These are phyloP conservation scores for Polytrichum formosum DNA, from an alignment of 225 moss, liverwort and hornwort species.

Conservation along the genomic window DNA sequence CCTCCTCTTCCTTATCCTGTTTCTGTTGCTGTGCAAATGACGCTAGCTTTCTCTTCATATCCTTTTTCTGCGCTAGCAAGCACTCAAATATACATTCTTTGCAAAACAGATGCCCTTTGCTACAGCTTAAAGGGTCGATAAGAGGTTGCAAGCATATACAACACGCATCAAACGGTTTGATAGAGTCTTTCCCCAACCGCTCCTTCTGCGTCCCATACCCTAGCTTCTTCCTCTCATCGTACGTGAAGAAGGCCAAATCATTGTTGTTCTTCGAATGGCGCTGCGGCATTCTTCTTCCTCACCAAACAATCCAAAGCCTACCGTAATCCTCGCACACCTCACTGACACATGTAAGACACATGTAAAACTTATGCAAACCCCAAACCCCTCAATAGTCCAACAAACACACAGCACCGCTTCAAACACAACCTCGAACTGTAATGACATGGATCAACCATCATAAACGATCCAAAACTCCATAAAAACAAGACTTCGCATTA, in stretches of 20 bases:
- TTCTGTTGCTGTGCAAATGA: constrained; percentile 59
- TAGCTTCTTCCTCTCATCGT: constrained; percentile 89
- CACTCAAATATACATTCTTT: constrained; percentile 96
- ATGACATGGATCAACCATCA: too few relatives aligned
- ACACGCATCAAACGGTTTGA: constrained; percentile 85
- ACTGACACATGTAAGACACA: too few relatives aligned
- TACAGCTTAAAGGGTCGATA: constrained; percentile 86
- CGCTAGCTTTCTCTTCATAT: constrained; percentile 62
- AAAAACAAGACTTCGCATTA: too few relatives aligned
- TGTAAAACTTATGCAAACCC: too few relatives aligned
- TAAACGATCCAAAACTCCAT: too few relatives aligned
- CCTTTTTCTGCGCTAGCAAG: constrained; percentile 92
- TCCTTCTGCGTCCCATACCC: constrained; percentile 94
- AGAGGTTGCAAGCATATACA: constrained; percentile 84
- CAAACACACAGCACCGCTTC: too few relatives aligned
- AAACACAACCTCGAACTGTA: too few relatives aligned
- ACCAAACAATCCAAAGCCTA: too few relatives aligned
- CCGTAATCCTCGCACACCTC: too few relatives aligned
- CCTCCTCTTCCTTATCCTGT: constrained; percentile 57
- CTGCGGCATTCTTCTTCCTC: constrained; percentile 72
- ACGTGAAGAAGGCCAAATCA: constrained; percentile 90
- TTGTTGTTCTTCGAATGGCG: constrained; percentile 95
- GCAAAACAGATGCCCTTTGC: constrained; percentile 86
- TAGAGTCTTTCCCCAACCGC: constrained; percentile 80
- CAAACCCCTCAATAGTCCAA: too few relatives aligned